Percentiles rank a stretch among this genome's conserved stretches.
phyloP scores from a whole-genome alignment of 1,139 yeast genomes.

The Hyphopichia wangnamkhiaoensis region DNA sequence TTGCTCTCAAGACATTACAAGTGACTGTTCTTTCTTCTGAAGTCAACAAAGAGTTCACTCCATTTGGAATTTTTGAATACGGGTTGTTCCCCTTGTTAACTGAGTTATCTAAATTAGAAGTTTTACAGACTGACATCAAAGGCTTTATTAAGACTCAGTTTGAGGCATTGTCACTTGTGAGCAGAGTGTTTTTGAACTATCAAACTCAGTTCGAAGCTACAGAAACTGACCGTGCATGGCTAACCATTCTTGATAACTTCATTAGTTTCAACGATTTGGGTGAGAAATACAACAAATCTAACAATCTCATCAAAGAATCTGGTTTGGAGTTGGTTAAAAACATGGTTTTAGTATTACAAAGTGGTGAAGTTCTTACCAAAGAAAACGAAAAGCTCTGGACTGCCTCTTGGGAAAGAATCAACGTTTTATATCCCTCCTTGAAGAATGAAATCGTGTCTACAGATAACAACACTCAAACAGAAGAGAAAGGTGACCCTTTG shows the following conservation, averaged over 20 bases:
- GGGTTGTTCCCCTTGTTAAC: slow-evolving; percentile 76
- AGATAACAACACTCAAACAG: background rate
- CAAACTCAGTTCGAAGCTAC: slow-evolving; percentile 21
- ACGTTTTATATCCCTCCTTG: slow-evolving; percentile 46
- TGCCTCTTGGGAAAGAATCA: slow-evolving; percentile 45
- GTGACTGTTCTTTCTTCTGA: slow-evolving; percentile 41
- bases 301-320: slow-evolving; percentile 51
- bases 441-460: slow-evolving; percentile 23
- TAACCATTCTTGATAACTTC: slow-evolving; percentile 36
- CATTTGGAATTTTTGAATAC: slow-evolving; percentile 63
- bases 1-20: slow-evolving; percentile 61
- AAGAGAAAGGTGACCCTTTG: slow-evolving; percentile 6
- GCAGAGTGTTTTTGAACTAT: slow-evolving; percentile 70
- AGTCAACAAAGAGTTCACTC: slow-evolving; percentile 29
- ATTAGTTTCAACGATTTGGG: slow-evolving; percentile 24
- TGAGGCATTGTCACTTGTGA: slow-evolving; percentile 65
- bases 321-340: slow-evolving; percentile 67
- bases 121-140: slow-evolving; percentile 59
- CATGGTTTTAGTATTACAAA: slow-evolving; percentile 42
- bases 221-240: slow-evolving; percentile 34
- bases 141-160: slow-evolving; percentile 68
- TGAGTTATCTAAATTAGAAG: slow-evolving; percentile 66
- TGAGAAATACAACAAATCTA: slow-evolving; percentile 27
- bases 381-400: slow-evolving; percentile 30
- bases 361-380: slow-evolving; percentile 23